A percentile compares a stretch with the other conserved stretches of the same genome.
Evolutionary conservation across 2,329 filamentous ascomycete genomes (phyloP).

Genomic region (Penicillium sp.): DNA sequence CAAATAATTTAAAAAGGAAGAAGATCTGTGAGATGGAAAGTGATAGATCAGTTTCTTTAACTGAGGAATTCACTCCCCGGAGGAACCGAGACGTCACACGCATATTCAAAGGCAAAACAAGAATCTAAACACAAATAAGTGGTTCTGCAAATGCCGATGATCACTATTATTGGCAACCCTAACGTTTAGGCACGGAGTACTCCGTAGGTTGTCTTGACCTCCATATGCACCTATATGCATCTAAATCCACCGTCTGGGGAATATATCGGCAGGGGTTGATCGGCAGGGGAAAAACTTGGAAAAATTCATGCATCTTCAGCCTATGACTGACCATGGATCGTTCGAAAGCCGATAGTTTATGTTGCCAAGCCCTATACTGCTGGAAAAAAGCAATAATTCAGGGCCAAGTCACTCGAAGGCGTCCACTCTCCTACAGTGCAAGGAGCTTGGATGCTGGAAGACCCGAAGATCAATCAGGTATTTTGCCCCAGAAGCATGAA

Average conservation of each 20-base stretch:
- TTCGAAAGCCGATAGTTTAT: background rate
- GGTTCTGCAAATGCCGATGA: background rate
- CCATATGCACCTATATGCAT: background rate
- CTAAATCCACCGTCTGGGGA: background rate
- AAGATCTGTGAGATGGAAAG: background rate
- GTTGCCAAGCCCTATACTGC: background rate
- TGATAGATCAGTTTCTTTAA: background rate
- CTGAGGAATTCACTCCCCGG: background rate
- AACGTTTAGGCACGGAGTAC: too few relatives aligned
- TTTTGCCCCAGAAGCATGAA: background rate
- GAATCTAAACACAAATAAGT: background rate
- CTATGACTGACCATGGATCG: background rate
- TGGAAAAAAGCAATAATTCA: constrained; percentile 2
- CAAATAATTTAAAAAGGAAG: background rate
- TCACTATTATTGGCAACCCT: background rate
- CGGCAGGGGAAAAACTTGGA: background rate
- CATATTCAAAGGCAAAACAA: background rate
- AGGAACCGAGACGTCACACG: background rate
- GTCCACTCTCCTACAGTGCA: constrained; percentile 4
- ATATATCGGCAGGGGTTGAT: background rate
- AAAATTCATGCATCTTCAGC: background rate
- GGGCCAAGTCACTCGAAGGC: background rate
- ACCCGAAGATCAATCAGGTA: background rate
- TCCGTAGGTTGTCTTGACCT: background rate
- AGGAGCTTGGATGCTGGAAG: background rate